These are phyloP conservation scores for Lentinula aciculospora DNA, from an alignment of 768 basidiomycete genomes.

Conservation along the genomic window DNA sequence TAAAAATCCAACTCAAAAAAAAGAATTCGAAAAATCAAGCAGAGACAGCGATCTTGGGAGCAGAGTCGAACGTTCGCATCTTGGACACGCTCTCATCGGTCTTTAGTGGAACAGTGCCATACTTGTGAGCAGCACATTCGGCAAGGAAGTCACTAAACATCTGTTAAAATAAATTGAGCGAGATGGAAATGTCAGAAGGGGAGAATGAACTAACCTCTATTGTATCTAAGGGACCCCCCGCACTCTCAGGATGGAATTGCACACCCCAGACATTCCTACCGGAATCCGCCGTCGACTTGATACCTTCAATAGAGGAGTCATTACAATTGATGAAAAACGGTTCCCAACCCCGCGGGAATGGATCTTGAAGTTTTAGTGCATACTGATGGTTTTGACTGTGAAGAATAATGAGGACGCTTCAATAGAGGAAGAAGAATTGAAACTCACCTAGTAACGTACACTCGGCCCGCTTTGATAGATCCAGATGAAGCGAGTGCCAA, in stretches of 20 bases:
- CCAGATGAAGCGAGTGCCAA: constrained; percentile 91
- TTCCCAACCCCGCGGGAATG: constrained; percentile 96
- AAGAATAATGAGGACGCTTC: constrained; percentile 2
- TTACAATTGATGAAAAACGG: constrained; percentile 99
- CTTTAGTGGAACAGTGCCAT: constrained; percentile 20
- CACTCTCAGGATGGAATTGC: constrained; percentile 98
- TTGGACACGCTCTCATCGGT: constrained; percentile 17
- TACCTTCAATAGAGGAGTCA: constrained; percentile 97
- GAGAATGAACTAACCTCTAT: constrained; percentile 65
- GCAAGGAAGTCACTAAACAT: constrained; percentile 93
- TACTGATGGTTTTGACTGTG: constrained; percentile 95
- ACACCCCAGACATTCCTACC: constrained; percentile 96
- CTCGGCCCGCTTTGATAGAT: constrained; percentile 90
- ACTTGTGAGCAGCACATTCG: constrained; percentile 66
- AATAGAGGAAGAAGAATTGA: background rate
- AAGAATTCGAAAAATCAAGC: constrained; percentile 14
- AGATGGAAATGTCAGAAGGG: background rate
- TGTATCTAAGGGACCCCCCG: constrained; percentile 97
- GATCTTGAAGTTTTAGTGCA: constrained; percentile 88
- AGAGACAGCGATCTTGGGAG: constrained; percentile 21
- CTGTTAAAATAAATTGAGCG: constrained; percentile 25
- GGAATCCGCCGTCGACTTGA: constrained; percentile 87
- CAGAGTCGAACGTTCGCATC: constrained; percentile 16
- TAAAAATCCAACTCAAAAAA: background rate
- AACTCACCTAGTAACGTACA: constrained; percentile 90